Base-by-base conservation (phyloP, 2,329 filamentous ascomycete species). In the Exophiala aquamarina region DNA sequence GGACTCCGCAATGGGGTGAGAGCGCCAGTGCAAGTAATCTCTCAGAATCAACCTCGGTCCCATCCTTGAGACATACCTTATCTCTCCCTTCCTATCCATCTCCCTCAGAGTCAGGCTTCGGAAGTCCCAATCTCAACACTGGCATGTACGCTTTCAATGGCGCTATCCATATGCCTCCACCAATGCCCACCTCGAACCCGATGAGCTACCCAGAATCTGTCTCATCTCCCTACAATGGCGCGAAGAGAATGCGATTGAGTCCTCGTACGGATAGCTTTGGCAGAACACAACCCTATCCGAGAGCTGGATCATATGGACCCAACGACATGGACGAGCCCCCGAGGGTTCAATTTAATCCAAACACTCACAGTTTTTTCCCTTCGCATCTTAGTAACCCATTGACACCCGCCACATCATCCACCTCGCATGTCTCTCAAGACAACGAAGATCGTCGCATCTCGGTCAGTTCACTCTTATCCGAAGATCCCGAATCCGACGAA, bases 391-490 rank as follows among this genome's bases (percentile, higher is more conserved):
- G 54, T 18, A 67, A 62, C 26, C 74, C 66, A 19, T 61, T 66
- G 47, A 76, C 67, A 3, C 69, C 72, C 13, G 66, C 66, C 2
- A 67, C 70, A 6, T 68, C 70, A 2, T 67, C 64, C 13, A 49
- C 51, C n/a, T 58, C 56, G 40, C 50, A 56, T 18, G 34, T 49
- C 19, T 46, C 45, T 5, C 69, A 39, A 61, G 70, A 20, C 34
- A 50, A 48, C 19, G 73, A 77, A 46, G 57, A 76, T 20, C 73
- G 75, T 9, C 68, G 81, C 13, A 69, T 87, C 17, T 86, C 83
- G 7, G 82, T 88, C 23, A 81, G 79, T 57, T 86, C 83, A 10
- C 66, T 88, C 6, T 67, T 88, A 4, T 77, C 77, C 2, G 73
- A 77, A 13, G 71, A 77, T 14, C 68, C 74, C 1, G 69, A 70